Conservation (phyloP, 305 asterid genomes). For the Fraxinus ornus region DNA sequence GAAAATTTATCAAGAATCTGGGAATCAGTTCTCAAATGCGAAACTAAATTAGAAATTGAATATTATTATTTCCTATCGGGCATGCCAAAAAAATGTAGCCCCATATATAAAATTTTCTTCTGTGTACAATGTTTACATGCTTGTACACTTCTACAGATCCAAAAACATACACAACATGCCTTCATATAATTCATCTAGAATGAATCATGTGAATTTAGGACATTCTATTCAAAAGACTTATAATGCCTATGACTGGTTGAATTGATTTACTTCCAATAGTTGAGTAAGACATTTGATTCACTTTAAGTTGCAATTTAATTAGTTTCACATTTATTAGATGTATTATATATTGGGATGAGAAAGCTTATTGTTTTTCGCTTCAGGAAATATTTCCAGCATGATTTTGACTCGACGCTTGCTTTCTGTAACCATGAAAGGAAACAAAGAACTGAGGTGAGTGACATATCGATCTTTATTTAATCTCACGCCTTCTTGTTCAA, state of each 20-base stretch:
- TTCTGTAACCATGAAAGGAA: slow-evolving; percentile 83
- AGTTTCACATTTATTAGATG: not conserved
- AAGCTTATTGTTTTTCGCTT: slow-evolving; percentile 14
- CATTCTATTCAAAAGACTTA: not conserved
- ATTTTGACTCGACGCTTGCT: slow-evolving; percentile 91
- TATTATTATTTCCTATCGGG: not conserved
- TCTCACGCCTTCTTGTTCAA: not conserved
- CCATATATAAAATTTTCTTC: not conserved
- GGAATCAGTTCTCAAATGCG: not conserved
- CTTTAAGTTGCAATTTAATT: not conserved
- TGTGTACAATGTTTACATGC: not conserved
- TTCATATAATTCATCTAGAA: not conserved
- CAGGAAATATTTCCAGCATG: slow-evolving; percentile 84
- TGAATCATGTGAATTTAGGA: not conserved
- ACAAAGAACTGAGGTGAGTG: slow-evolving; percentile 79
- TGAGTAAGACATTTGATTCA: not conserved
- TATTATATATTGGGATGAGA: not conserved
- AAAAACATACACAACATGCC: not conserved
- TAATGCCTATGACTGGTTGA: not conserved
- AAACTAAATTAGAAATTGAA: not conserved
- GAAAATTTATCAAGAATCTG: not conserved
- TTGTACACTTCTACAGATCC: not conserved
- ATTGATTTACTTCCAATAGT: not conserved
- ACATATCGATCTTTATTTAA: not conserved
- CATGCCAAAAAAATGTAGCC: not conserved